Evolutionary conservation across 1,139 yeast species (phyloP), one percentile per base, ranked within the genome.

Genomic region (Hemisphaericaspora xylofermentans): DNA sequence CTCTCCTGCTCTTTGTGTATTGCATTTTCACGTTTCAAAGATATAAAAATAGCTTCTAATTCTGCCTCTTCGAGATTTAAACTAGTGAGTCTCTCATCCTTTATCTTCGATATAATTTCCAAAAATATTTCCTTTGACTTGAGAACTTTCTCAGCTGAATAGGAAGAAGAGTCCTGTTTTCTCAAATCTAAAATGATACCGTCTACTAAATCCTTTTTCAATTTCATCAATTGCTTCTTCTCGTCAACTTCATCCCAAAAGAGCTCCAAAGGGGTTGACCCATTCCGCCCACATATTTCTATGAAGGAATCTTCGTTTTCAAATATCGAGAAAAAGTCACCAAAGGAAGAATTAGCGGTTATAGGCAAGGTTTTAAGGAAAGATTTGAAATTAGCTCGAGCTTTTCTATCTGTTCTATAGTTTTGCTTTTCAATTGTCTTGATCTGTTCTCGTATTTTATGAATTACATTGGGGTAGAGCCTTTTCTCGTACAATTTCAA

Each of bases 241-340:
- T 78, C 84, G 51, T 85, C 91, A 2, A 84, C 74, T 1, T 76
- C 57, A 58, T 91, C 96, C 80, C 88, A 78, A 53, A 86, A 88
- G 34, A 88, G 63, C 46, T 89, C 96, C 28, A 84, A 57, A 0
- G 96, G 86, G 1, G 82, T 73, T 0, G 97, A 88, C 0, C 97
- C 97, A 33, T 79, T 72, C 44, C 91, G 74, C 0, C 95, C 96
- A 45, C 89, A 74, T 33, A 88, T 52, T 17, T 75, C 80, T 13
- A 76, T 57, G 54, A 84, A 88, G 14, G 80, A 66, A 40, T 68
- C 72, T 44, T 84, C 84, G 22, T 76, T 74, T 49, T 79, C 80
- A 1, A 89, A 54, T 3, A 58, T 44, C 0, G 76, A 68, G 29
- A 78, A 68, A 6, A 87, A 56, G 19, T 81, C 82, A 41, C 63